Evolutionary conservation across 495 filamentous ascomycete species (phyloP), one percentile per base, ranked within the genome.

Genomic region (Aspergillus panamensis): DNA sequence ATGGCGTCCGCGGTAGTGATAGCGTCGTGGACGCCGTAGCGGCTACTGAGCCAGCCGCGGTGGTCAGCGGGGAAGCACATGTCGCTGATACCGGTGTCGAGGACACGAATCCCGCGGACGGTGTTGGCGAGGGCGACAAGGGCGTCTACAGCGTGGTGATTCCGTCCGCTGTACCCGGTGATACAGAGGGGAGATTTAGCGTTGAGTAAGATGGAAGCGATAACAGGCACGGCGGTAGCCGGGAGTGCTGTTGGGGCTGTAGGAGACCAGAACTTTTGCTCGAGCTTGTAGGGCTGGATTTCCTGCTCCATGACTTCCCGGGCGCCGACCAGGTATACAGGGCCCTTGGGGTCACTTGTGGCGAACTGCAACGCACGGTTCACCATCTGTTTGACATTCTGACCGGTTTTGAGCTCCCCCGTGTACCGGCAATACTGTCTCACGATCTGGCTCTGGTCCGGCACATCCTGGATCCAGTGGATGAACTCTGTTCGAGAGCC

Each of bases 401-500:
- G 82, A 0, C 90, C 91, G 8, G 85, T 87, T 71, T 94, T 95
- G 65, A 96, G 83, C 68, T 96, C 92, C 1, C 76, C 90, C 0
- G 85, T 78, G 67, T 94, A 96, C 21, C 92, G 82, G 70, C 92
- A 96, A 70, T 96, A 96, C 73, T 96, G 92, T 5, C 79, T 80
- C 4, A 96, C 75, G 63, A 96, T 96, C 64, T 85, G 84, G 59
- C 87, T 89, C 69, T 96, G 92, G 61, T 96, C 90, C 1, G 91
- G 92, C 5, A 96, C 89, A 70, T 96, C 89, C 69, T 96, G 92
- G 25, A 95, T 87, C 89, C 92, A 96, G 65, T 96, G 92, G 64
- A 95, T 96, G 66, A 88, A 96, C 73, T 96, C 92, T 1, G 90
- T 95, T 52, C 92, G 78, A 5, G 83, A 88, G 8, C 92, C 92